Conservation (phyloP, 108 stramenopile genomes). For the Aurantiochytrium sp. region DNA sequence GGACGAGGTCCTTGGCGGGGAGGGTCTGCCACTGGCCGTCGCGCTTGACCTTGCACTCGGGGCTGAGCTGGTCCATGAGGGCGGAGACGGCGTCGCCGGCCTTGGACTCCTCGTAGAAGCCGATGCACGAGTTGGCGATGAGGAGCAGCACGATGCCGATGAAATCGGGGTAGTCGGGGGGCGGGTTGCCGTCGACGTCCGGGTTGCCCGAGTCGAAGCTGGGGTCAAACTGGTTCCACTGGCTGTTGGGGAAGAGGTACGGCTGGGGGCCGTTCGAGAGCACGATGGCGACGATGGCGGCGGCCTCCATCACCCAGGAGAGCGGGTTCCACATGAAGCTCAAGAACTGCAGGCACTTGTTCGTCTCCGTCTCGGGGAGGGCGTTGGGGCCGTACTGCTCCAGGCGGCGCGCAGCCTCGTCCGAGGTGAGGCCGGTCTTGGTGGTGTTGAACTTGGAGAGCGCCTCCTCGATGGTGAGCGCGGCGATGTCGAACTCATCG, state of each 20-base stretch:
- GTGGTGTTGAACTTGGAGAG: constrained; percentile 21
- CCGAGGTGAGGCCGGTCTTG: constrained; percentile 31
- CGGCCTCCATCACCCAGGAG: constrained; percentile 38
- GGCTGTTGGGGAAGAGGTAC: not conserved
- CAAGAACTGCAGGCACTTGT: constrained; percentile 37
- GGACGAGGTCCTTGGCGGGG: constrained; percentile 55
- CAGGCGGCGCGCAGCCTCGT: constrained; percentile 23
- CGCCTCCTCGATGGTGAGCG: constrained; percentile 9
- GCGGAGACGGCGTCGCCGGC: constrained; percentile 72
- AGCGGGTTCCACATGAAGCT: constrained; percentile 37
- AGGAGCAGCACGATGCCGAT: constrained; percentile 23
- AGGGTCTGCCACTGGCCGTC: constrained; percentile 50
- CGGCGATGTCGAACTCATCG: constrained; percentile 21
- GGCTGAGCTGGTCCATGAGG: constrained; percentile 65
- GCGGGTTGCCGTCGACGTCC: not conserved
- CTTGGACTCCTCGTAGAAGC: constrained; percentile 49
- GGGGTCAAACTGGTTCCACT: not conserved
- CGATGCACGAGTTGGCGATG: constrained; percentile 34
- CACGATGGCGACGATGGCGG: constrained; percentile 37
- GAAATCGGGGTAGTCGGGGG: constrained; percentile 26
- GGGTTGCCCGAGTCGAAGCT: not conserved
- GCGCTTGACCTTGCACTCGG: constrained; percentile 62
- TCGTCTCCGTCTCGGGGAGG: constrained; percentile 34
- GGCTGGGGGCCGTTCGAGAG: constrained; percentile 28
- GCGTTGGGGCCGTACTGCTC: constrained; percentile 35